Evolutionary conservation across 2,329 filamentous ascomycete species (phyloP), one percentile per base, ranked within the genome.

Genomic region (Trichoderma lentiforme): DNA sequence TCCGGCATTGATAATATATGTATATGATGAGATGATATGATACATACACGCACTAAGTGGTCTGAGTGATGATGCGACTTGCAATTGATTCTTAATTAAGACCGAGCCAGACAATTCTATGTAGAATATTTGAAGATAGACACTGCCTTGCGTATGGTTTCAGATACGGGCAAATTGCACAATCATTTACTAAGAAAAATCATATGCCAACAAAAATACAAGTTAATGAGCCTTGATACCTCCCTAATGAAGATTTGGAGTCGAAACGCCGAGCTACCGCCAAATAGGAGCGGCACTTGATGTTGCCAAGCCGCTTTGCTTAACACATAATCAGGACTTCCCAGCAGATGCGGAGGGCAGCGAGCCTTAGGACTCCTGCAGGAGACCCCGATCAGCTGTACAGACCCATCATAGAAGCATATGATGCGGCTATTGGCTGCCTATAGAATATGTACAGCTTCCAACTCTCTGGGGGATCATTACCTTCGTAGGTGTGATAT

Each of bases 291-390:
- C 64, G 7, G 18, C 51, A 1, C 53, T 76, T 1, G 62, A 76
- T 30, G 15, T 53, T 28, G 53, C 75, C 6, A 75, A 76, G 47
- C 75, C 71, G 6, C 72, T 75, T 12, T 76, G 72, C 36, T 7
- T 68, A 15, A 64, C 21, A 7, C 73, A 64, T 26, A 7, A 73
- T 76, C 15, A 71, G 71, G 66, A 51, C 4, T 74, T 72, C 21
- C 47, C 47, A 12, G 57, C 3, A 24, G 70, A 34, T 71, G 18
- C 12, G 6, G 53, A 57, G 28, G 53, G 53, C 26, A 8, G 15
- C 26, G n/a, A 24, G n/a, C 14, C 9, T n/a, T 15, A 26, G 73
- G 36, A 75, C 71, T 5, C 73, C 74, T 65, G 43, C 39, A 12
- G 72, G 72, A 58, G 68, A 72, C 51, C 68, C 73, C 24, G 62